Evolutionary conservation across 805 yeast species (phyloP).

Genomic region (Starmera pachycereana): DNA sequence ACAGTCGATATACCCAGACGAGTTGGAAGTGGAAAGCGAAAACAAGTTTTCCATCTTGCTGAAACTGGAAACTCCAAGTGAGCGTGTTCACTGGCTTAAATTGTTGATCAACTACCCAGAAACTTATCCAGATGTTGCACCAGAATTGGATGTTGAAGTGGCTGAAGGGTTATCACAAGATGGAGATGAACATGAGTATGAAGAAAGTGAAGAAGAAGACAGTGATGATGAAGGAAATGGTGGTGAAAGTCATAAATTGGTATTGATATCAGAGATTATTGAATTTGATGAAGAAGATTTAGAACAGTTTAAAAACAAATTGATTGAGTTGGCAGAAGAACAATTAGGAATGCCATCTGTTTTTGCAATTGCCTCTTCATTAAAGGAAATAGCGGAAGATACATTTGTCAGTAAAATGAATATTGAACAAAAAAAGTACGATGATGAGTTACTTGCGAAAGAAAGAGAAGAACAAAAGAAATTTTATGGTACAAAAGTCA

Average conservation of each 20-base stretch:
- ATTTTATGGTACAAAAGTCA: conserved; percentile 85
- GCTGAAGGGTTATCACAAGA: conserved; percentile 20
- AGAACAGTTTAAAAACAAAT: conserved; percentile 26
- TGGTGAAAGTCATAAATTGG: conserved; percentile 36
- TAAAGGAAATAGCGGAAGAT: conserved; percentile 76
- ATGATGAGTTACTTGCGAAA: conserved; percentile 44
- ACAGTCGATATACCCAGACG: conserved; percentile 91
- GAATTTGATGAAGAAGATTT: conserved; percentile 43
- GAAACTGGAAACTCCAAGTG: conserved; percentile 59
- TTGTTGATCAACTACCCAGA: conserved; percentile 66
- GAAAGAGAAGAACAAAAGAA: conserved; percentile 84
- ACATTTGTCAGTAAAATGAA: conserved; percentile 50
- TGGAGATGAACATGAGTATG: conserved; percentile 17
- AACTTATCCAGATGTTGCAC: conserved; percentile 73
- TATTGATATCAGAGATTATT: conserved; percentile 48
- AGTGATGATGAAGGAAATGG: conserved; percentile 38
- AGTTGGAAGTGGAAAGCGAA: conserved; percentile 32
- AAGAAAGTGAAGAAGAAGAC: conserved; percentile 21
- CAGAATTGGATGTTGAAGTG: conserved; percentile 37
- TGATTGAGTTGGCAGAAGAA: conserved; percentile 56
- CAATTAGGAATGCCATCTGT: conserved; percentile 88
- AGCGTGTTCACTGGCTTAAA: conserved; percentile 42
- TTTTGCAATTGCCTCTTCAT: conserved; percentile 63
- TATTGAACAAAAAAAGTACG: conserved; percentile 44
- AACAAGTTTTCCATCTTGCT: conserved; percentile 46